phyloP scores from a whole-genome alignment of 2,329 filamentous ascomycete genomes.

The Periglandula ipomoeae region DNA sequence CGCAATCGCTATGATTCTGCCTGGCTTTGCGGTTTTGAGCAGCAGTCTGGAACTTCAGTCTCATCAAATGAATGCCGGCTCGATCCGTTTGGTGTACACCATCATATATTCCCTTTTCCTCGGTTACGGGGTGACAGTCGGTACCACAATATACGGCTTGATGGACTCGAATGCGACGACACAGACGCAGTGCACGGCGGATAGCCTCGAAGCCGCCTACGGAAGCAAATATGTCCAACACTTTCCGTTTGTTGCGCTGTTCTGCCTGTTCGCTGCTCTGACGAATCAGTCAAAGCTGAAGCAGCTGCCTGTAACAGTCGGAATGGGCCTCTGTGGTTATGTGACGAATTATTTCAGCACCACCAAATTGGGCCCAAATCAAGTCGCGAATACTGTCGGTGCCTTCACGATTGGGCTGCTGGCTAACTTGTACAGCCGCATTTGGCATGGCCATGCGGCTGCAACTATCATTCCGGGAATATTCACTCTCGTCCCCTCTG shows the following conservation, averaged over 20 bases:
- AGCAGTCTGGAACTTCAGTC: constrained; percentile 56
- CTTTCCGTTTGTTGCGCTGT: constrained; percentile 56
- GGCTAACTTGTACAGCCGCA: constrained; percentile 63
- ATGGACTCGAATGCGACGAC: constrained; percentile 44
- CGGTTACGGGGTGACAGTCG: constrained; percentile 62
- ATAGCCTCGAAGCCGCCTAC: neutral
- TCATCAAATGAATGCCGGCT: constrained; percentile 58
- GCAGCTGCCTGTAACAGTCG: constrained; percentile 67
- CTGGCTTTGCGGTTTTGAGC: constrained; percentile 51
- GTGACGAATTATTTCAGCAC: constrained; percentile 66
- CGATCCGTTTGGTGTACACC: constrained; percentile 64
- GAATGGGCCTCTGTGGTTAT: constrained; percentile 65
- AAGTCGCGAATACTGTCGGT: constrained; percentile 67
- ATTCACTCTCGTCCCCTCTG: constrained; percentile 39
- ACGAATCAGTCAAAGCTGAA: constrained; percentile 77
- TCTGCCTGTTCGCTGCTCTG: constrained; percentile 62
- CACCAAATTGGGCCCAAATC: constrained; percentile 57
- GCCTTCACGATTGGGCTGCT: constrained; percentile 67
- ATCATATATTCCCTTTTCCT: constrained; percentile 66
- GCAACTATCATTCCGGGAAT: constrained; percentile 37
- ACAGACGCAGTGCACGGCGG: constrained; percentile 25
- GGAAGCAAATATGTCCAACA: constrained; percentile 43
- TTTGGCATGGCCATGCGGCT: constrained; percentile 40
- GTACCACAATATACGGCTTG: constrained; percentile 52
- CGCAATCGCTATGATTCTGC: constrained; percentile 55